Evolutionary conservation across 2,329 filamentous ascomycete species (phyloP).

Genomic region (Mycosphaerella sp.): DNA sequence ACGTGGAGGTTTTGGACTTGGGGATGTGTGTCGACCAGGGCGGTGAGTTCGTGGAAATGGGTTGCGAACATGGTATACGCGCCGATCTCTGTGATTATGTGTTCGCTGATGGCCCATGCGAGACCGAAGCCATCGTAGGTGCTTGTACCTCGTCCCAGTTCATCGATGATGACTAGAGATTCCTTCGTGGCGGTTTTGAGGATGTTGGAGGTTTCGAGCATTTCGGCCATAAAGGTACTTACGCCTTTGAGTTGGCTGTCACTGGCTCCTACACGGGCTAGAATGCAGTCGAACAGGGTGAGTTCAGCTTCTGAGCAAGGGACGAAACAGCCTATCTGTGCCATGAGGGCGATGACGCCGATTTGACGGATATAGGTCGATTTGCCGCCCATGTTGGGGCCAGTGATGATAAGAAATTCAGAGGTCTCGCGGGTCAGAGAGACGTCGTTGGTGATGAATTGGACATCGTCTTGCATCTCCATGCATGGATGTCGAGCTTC

Average conservation of each 20-base stretch:
- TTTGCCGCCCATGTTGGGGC: conserved; percentile 98
- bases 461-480: conserved; percentile 97
- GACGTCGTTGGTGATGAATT: conserved; percentile 98
- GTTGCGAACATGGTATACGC: conserved; percentile 95
- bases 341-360: conserved; percentile 94
- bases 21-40: conserved; percentile 75
- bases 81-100: conserved; percentile 91
- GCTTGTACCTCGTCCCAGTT: conserved; percentile 90
- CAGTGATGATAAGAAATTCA: conserved; percentile 93
- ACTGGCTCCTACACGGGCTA: conserved; percentile 89
- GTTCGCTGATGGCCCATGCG: conserved; percentile 98
- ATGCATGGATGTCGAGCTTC: conserved; percentile 95
- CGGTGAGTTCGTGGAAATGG: conserved; percentile 96
- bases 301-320: conserved; percentile 85
- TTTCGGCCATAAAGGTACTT: conserved; percentile 99
- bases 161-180: conserved; percentile 96
- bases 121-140: conserved; percentile 98
- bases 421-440: conserved; percentile 69
- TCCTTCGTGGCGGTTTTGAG: conserved; percentile 93
- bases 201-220: conserved; percentile 98
- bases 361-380: conserved; percentile 98
- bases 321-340: conserved; percentile 93
- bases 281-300: conserved; percentile 93
- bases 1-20: conserved; percentile 93
- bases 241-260: conserved; percentile 97